A percentile compares a stretch with the other conserved stretches of the same genome.
phyloP scores from a whole-genome alignment of 2,329 filamentous ascomycete species.

The Xylogone sp. region DNA sequence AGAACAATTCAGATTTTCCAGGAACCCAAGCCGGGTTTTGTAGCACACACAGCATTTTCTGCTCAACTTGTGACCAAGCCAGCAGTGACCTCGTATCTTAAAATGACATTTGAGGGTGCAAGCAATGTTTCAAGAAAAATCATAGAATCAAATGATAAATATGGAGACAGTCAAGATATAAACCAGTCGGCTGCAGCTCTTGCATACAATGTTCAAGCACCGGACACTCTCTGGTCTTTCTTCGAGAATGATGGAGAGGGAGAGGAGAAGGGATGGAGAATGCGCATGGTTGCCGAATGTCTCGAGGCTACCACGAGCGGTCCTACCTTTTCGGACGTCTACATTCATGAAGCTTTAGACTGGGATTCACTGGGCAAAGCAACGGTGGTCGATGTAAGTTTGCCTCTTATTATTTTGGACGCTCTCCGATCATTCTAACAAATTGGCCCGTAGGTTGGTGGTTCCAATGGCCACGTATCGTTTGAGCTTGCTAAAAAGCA shows the following conservation, averaged over 20 bases:
- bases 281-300: slow-evolving; percentile 43
- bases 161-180: slow-evolving; percentile 31
- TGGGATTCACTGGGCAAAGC: slow-evolving; percentile 21
- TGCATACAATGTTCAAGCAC: slow-evolving; percentile 14
- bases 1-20: slow-evolving; percentile 44
- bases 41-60: slow-evolving; percentile 54
- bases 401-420: too few species aligned
- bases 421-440: too few species aligned
- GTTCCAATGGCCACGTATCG: slow-evolving; percentile 52
- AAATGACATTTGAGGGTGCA: slow-evolving; percentile 30
- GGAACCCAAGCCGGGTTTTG: slow-evolving; percentile 44
- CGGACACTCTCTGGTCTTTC: slow-evolving; percentile 24
- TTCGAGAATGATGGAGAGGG: slow-evolving; percentile 29
- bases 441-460: slow-evolving; percentile 52
- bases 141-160: slow-evolving; percentile 24
- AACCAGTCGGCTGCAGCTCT: slow-evolving; percentile 8
- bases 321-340: slow-evolving; percentile 18
- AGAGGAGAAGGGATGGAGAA: slow-evolving; percentile 37
- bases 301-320: slow-evolving; percentile 19
- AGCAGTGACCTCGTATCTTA: slow-evolving; percentile 54
- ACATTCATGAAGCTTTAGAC: slow-evolving; percentile 34
- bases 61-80: slow-evolving; percentile 43
- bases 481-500: slow-evolving; percentile 49
- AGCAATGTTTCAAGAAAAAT: slow-evolving; percentile 21
- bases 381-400: slow-evolving; percentile 30